Base-by-base conservation (phyloP, 140 eudicot genomes). In the Ambrosia hybrid region DNA sequence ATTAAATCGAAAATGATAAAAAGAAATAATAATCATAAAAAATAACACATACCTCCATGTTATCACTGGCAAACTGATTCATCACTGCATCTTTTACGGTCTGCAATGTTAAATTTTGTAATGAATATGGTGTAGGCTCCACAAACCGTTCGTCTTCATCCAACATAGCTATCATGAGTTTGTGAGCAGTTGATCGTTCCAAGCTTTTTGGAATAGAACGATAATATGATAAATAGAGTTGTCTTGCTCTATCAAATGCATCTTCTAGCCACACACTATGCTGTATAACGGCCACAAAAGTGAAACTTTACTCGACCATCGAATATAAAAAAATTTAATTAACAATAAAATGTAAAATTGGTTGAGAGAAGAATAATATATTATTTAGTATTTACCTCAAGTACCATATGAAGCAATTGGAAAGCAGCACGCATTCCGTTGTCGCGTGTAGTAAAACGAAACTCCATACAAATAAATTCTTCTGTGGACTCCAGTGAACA, bases 261-360 rank as follows among this genome's bases (percentile, higher is more conserved):
- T 95, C 99, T 26, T 95, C 99, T 70, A 95, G 88, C 99, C 99
- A 95, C 14, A 95, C 99, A 56, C 99, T 95, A 88, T 86, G 97
- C 99, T 95, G 99, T 83, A 85, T 14, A 57, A 48, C 52, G 56
- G 11, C 65, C 56, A 71, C 43, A 52, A 45, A 46, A 52, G 70
- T 79, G 64, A 59, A 59, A 9, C 51, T 6, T 21, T 39, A 33
- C 17, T 37, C 41, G 56, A 74, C 43, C 55, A 74, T 21, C 43
- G 3, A 74, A 55, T n/a, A 65, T 65, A 36, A 51, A 57, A 39
- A 30, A 30, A 21, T 3, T 3, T n/a, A 15, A 51, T 17, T 9
- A 39, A 63, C 53, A 34, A 17, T 49, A 74, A 15, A 8, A 51
- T 52, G 52, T 41, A 41, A 41, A 41, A 41, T 5, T 41, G 46